These are phyloP conservation scores for Reutealis trisperma DNA, from an alignment of 345 rosid species.

Conservation along the genomic window DNA sequence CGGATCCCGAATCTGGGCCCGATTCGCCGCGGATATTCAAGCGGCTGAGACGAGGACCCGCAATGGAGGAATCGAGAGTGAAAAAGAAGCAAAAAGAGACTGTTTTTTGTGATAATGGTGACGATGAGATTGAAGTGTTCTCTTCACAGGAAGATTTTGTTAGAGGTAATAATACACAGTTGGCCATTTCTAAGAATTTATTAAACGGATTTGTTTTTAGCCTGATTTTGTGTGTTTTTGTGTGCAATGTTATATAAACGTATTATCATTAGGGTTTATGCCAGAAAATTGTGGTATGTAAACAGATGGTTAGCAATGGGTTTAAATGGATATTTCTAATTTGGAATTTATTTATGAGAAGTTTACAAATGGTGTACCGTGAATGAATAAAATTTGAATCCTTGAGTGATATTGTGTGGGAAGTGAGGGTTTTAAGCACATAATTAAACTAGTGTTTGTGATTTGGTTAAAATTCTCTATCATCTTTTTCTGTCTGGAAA, in stretches of 20 bases:
- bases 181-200: background rate
- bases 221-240: background rate
- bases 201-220: background rate
- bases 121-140: slow-evolving; percentile 83
- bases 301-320: background rate
- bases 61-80: slow-evolving; percentile 5
- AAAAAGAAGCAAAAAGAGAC: slow-evolving; percentile 20
- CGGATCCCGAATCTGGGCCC: slow-evolving; percentile 45
- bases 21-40: slow-evolving; percentile 50
- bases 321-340: background rate
- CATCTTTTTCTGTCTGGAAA: background rate
- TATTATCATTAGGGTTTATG: slow-evolving; percentile 1
- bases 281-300: background rate
- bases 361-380: background rate
- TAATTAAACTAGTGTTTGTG: background rate
- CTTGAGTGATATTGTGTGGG: background rate
- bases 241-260: background rate
- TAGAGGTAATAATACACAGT: slow-evolving; percentile 27
- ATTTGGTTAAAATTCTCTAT: background rate
- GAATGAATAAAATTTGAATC: background rate
- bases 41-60: slow-evolving; percentile 60
- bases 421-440: background rate
- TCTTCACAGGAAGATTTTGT: slow-evolving; percentile 60
- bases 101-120: slow-evolving; percentile 25
- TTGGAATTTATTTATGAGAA: background rate